Conservation (phyloP, 164 flowering plant genomes). For the Paratinospora sagittata region DNA sequence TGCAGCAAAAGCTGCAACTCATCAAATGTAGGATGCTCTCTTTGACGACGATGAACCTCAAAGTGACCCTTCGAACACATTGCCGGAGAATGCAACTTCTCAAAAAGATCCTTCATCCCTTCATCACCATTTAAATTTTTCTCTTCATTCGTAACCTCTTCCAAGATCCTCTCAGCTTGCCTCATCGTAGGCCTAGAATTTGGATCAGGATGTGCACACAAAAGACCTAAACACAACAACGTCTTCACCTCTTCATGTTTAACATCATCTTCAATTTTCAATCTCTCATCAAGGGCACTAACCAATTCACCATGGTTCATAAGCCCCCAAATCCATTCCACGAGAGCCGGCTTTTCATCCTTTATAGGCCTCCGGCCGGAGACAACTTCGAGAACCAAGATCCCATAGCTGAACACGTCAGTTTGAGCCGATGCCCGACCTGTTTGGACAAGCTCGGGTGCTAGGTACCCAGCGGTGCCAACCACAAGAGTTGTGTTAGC, state of each 20-base stretch:
- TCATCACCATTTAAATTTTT: conserved; percentile 20
- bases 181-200: conserved; percentile 35
- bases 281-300: conserved; percentile 27
- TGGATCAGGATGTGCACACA: conserved; percentile 36
- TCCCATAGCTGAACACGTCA: conserved; percentile 44
- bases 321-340: conserved; percentile 35
- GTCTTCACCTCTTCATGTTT: conserved; percentile 26
- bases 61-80: conserved; percentile 17
- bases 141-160: conserved; percentile 12
- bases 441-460: conserved; percentile 38
- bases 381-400: conserved; percentile 34
- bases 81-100: conserved; percentile 14
- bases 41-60: neutral
- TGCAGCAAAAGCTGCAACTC: conserved; percentile 23
- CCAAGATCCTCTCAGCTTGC: conserved; percentile 34
- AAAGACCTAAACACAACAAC: conserved; percentile 33
- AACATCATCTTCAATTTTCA: conserved; percentile 18
- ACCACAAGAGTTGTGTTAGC: conserved; percentile 34
- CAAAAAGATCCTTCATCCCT: conserved; percentile 19
- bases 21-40: conserved; percentile 30
- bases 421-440: conserved; percentile 38
- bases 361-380: conserved; percentile 38
- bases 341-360: conserved; percentile 31
- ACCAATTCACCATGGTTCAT: conserved; percentile 27
- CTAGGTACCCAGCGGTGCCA: conserved; percentile 51